These are phyloP conservation scores for Aspergillus fijiensis DNA, from an alignment of 2,329 filamentous ascomycete genomes.

Conservation along the genomic window DNA sequence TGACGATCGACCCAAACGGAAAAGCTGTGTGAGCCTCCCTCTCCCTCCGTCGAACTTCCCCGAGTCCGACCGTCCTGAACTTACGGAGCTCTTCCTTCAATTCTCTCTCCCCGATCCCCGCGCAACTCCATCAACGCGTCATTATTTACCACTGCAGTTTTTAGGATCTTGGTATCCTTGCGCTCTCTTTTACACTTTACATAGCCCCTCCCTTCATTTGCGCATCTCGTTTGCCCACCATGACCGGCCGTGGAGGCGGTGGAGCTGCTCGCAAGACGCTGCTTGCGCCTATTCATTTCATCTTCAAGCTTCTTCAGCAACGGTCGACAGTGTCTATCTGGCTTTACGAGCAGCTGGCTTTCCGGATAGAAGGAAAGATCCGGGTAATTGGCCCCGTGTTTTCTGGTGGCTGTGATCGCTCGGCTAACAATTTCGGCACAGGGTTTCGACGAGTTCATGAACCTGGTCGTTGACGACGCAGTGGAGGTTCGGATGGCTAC, in stretches of 20 bases:
- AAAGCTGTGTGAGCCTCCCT: slow-evolving; percentile 33
- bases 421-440: slow-evolving; percentile 39
- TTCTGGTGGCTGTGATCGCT: neutral
- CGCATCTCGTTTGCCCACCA: slow-evolving; percentile 28
- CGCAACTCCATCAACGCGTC: slow-evolving; percentile 8
- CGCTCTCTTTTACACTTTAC: neutral
- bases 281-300: slow-evolving; percentile 79
- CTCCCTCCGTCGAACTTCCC: slow-evolving; percentile 10
- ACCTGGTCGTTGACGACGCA: slow-evolving; percentile 92
- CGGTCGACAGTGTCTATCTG: slow-evolving; percentile 88
- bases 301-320: slow-evolving; percentile 86
- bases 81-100: slow-evolving; percentile 17
- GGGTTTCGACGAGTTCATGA: slow-evolving; percentile 99
- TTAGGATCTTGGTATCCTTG: neutral
- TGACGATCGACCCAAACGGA: slow-evolving; percentile 26
- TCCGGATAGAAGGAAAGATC: slow-evolving; percentile 95
- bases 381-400: slow-evolving; percentile 57
- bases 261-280: slow-evolving; percentile 65
- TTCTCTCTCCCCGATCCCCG: slow-evolving; percentile 6
- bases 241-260: slow-evolving; percentile 56
- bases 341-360: slow-evolving; percentile 93
- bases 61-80: slow-evolving; percentile 11
- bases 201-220: neutral
- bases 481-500: slow-evolving; percentile 85
- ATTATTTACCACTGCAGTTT: neutral